Percentiles rank a stretch among this genome's conserved stretches.
phyloP scores from a whole-genome alignment of 805 yeast genomes.

The Saccharomycopsis fermentans region DNA sequence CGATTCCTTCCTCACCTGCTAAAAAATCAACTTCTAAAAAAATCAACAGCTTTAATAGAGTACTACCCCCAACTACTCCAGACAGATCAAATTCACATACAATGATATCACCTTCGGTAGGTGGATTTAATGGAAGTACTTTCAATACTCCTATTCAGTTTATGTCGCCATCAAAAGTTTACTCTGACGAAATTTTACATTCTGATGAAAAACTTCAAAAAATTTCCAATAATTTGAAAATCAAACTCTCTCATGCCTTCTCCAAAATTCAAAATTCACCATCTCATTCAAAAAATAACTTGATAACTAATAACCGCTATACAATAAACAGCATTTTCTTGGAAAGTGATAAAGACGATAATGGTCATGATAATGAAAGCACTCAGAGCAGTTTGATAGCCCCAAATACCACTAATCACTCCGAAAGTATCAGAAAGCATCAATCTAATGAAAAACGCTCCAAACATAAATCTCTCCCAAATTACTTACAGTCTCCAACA shows the following conservation, averaged over 20 bases:
- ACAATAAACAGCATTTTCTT: background rate
- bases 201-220: slow-evolving; percentile 17
- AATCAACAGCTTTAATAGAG: background rate
- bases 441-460: background rate
- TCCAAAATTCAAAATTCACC: slow-evolving; percentile 21
- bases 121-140: background rate
- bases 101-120: background rate
- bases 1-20: background rate
- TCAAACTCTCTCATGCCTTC: slow-evolving; percentile 23
- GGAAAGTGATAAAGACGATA: background rate
- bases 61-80: slow-evolving; percentile 11
- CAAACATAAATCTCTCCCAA: background rate
- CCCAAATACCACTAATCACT: background rate
- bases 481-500: slow-evolving; percentile 4
- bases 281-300: background rate
- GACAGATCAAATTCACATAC: slow-evolving; percentile 2
- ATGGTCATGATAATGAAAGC: background rate
- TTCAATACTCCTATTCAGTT: slow-evolving; percentile 3
- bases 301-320: background rate
- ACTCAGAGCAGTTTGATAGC: background rate
- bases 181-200: slow-evolving; percentile 14
- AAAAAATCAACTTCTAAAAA: background rate
- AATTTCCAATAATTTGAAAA: slow-evolving; percentile 20
- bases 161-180: background rate
- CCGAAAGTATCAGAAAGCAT: slow-evolving; percentile 6